Base-by-base conservation (phyloP, 768 basidiomycete genomes). In the Serendipita sp. region DNA sequence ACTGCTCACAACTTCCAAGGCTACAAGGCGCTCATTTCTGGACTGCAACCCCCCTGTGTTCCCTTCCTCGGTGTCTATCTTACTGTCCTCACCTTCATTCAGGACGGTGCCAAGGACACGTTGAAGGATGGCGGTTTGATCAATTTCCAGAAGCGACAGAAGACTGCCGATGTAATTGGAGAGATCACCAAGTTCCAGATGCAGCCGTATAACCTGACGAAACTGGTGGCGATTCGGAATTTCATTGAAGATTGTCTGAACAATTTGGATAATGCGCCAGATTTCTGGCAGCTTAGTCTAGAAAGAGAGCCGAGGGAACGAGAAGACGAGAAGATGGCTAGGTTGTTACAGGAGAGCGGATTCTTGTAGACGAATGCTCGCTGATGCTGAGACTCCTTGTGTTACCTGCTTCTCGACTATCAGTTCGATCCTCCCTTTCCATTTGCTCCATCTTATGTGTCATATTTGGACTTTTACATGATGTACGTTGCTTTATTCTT, bases 151-250 rank as follows among this genome's bases (percentile, higher is more conserved):
- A 99, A 99, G 73, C 87, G 95, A 17, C 86, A 90, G 68, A 90
- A 90, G 73, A 85, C 92, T 0, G 91, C 93, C n/a, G 94, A 96
- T 70, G 89, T 98, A 67, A 91, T 99, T 68, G 84, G 85, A 66
- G 93, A 97, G 71, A 97, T 99, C 71, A 90, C 96, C 71, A 86
- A 90, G 30, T 97, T 94, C 83, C 96, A 99, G 71, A 81, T 87
- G 3, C 83, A 84, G 66, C 84, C 89, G 1, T 98, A 92, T 76
- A 93, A 95, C 72, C 82, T 95, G 66, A 78, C 81, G 34, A 74
- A 78, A 3, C 81, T 94, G 16, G 77, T 81, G 0, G 64, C 77
- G 0, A 82, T 98, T 28, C 81, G 82, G 62, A 75, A 78, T 28
- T 96, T 84, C 72, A 81, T 99, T 65, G 85, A 87, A 64, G 85